Base-by-base conservation (phyloP, 2,329 filamentous ascomycete genomes). In the Colletotrichum gloeosporioides region DNA sequence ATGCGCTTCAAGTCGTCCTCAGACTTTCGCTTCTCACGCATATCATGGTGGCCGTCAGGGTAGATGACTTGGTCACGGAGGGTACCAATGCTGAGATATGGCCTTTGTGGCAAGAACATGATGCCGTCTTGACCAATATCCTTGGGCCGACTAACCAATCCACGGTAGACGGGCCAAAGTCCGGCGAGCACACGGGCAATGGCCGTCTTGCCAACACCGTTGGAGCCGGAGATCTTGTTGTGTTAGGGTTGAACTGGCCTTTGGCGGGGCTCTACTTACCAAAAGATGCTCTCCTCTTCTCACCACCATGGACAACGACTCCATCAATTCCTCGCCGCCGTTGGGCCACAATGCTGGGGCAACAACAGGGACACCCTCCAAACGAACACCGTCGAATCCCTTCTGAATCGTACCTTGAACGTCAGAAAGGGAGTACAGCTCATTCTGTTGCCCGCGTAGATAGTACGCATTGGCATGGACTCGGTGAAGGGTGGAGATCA, bases 11-110 rank as follows among this genome's bases (percentile, higher is more conserved):
- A 90, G 79, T 98, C 95, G 36, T 92, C 88, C 82, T 99, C 97
- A 4, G 91, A 92, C 80, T 93, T 93, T 18, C 94, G 92, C 77
- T 94, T 93, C 75, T 95, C 93, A 34, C 92, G 93, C 97, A 99
- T 99, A 81, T 99, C 97, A 57, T 96, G 88, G 82, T 98, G 96
- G 8, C 95, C 96, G 80, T 99, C 96, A 0, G 97, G 97, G 80
- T 99, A 99, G 82, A 99, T 98, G 81, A 99, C 95, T 86, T 99
- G 98, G 81, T 99, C 98, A 31, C 97, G 94, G 12, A 99, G 89
- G 2, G 97, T 99, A 44, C 97, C 97, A 27, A 96, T 94, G 83
- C 93, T 96, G 39, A 99, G 91, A 81, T 99, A 99, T 0, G 96
- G 96, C 18, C 96, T 91, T 84, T 99, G 97, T 0, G 97, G 97